Evolutionary conservation across 2,329 filamentous ascomycete species (phyloP).

Genomic region (Rhinocladiella similis): DNA sequence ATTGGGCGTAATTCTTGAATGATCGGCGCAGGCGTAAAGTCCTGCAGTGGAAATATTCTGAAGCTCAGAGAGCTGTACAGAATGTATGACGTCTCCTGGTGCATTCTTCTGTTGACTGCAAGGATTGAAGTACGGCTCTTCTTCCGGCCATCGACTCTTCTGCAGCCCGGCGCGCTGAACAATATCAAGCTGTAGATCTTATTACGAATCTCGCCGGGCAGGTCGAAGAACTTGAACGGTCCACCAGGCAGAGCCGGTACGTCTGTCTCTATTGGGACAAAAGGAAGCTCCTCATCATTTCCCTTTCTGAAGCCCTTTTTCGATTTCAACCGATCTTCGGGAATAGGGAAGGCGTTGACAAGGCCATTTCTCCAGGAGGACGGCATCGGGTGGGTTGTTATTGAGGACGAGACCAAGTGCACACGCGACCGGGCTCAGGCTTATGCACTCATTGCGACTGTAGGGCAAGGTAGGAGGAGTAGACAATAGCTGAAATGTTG

Average conservation of each 20-base stretch:
- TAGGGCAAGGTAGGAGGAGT: background rate
- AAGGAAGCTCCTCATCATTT: constrained; percentile 16
- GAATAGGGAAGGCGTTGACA: constrained; percentile 31
- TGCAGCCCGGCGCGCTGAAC: constrained; percentile 27
- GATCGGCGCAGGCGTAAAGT: constrained; percentile 45
- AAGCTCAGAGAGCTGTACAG: constrained; percentile 56
- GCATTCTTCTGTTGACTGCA: constrained; percentile 43
- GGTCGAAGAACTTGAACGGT: constrained; percentile 53
- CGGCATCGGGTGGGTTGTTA: constrained; percentile 18
- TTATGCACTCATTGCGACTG: constrained; percentile 25
- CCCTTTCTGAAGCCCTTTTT: constrained; percentile 28
- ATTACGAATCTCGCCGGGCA: constrained; percentile 55
- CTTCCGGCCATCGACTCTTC: constrained; percentile 23
- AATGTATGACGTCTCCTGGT: constrained; percentile 52
- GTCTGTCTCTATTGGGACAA: constrained; percentile 5
- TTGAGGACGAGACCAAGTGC: background rate
- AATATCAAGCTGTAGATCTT: constrained; percentile 42
- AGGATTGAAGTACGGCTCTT: constrained; percentile 35
- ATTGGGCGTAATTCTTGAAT: constrained; percentile 51
- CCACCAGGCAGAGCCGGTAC: constrained; percentile 13
- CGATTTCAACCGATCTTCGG: constrained; percentile 26
- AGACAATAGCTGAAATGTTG: constrained; percentile 35
- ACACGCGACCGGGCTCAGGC: constrained; percentile 6
- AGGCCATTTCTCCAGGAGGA: constrained; percentile 28
- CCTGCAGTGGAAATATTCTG: constrained; percentile 54